Conservation (phyloP, 495 filamentous ascomycete genomes). For the Acidiella bohemica region DNA sequence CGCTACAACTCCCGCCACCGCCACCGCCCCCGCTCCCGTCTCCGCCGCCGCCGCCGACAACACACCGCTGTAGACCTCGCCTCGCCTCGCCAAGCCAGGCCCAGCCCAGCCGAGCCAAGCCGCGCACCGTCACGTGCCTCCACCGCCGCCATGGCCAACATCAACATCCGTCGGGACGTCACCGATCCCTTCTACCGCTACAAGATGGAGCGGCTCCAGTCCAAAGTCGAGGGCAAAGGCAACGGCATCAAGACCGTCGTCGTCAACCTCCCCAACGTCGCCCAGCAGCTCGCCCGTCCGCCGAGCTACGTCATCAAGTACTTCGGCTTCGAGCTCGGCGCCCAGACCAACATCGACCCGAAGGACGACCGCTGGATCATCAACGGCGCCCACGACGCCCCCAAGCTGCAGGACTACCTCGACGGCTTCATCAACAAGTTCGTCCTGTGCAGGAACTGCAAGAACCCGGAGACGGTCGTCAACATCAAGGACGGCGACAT, state of each 20-base stretch:
- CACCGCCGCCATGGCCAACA: slow-evolving; percentile 63
- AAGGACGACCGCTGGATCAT: slow-evolving; percentile 99
- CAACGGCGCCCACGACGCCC: slow-evolving; percentile 94
- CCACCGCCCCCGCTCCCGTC: no score
- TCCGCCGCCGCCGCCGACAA: no score
- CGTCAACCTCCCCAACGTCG: slow-evolving; percentile 92
- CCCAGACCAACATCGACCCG: slow-evolving; percentile 94
- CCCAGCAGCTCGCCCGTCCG: slow-evolving; percentile 80
- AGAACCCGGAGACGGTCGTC: slow-evolving; percentile 96
- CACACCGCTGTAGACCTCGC: no score
- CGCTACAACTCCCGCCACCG: slow-evolving; percentile 1
- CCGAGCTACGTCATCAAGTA: slow-evolving; percentile 97
- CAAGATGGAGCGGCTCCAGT: slow-evolving; percentile 98
- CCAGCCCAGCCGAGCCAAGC: no score
- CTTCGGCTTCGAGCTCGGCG: slow-evolving; percentile 96
- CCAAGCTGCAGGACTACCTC: slow-evolving; percentile 94
- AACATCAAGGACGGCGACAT: slow-evolving; percentile 86
- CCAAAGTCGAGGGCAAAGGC: slow-evolving; percentile 98
- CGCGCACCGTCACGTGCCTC: no score
- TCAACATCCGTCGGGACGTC: slow-evolving; percentile 98
- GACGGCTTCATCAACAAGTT: slow-evolving; percentile 97
- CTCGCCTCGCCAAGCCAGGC: no score
- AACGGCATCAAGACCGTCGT: slow-evolving; percentile 95
- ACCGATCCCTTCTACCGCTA: slow-evolving; percentile 99
- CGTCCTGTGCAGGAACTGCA: slow-evolving; percentile 98